A percentile compares a stretch with the other conserved stretches of the same genome.
Conservation (phyloP, 192 early-diverging fungal genomes). For the Oehlia diaphana region DNA sequence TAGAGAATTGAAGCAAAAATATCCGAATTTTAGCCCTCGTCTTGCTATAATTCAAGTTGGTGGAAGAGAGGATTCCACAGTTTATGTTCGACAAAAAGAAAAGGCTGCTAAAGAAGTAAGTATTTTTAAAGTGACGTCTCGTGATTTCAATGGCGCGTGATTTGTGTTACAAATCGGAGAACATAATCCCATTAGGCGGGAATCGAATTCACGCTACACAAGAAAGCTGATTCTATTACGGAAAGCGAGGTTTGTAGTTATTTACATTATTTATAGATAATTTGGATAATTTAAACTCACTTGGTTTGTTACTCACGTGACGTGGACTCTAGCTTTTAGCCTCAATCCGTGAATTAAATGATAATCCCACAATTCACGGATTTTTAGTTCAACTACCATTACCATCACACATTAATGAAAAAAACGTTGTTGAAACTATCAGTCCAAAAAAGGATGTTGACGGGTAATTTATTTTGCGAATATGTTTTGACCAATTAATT, state of each 20-base stretch:
- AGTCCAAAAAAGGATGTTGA: slow-evolving; percentile 94
- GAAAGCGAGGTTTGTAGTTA: slow-evolving; percentile 57
- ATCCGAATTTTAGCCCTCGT: slow-evolving; percentile 78
- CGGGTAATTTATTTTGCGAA: slow-evolving; percentile 54
- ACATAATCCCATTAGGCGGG: slow-evolving; percentile 55
- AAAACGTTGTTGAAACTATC: slow-evolving; percentile 82
- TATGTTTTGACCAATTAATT: background rate
- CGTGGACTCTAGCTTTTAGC: slow-evolving; percentile 54
- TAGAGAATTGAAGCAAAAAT: slow-evolving; percentile 53
- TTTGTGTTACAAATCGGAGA: background rate
- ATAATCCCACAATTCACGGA: slow-evolving; percentile 84
- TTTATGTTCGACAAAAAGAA: slow-evolving; percentile 93
- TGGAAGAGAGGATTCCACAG: slow-evolving; percentile 86
- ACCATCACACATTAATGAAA: slow-evolving; percentile 82
- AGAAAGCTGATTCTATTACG: slow-evolving; percentile 64
- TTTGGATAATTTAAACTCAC: background rate
- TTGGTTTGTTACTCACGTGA: background rate
- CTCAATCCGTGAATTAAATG: slow-evolving; percentile 72
- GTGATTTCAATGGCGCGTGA: slow-evolving; percentile 20
- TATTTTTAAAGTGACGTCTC: slow-evolving; percentile 28
- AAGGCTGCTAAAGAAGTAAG: slow-evolving; percentile 81
- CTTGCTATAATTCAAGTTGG: slow-evolving; percentile 93
- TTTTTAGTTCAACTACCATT: slow-evolving; percentile 96
- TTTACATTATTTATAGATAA: background rate
- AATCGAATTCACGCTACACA: slow-evolving; percentile 71